Percentiles rank a stretch among this genome's conserved stretches.
phyloP scores from a whole-genome alignment of 73 alveolate species.

The Tetrahymena malaccensis region DNA sequence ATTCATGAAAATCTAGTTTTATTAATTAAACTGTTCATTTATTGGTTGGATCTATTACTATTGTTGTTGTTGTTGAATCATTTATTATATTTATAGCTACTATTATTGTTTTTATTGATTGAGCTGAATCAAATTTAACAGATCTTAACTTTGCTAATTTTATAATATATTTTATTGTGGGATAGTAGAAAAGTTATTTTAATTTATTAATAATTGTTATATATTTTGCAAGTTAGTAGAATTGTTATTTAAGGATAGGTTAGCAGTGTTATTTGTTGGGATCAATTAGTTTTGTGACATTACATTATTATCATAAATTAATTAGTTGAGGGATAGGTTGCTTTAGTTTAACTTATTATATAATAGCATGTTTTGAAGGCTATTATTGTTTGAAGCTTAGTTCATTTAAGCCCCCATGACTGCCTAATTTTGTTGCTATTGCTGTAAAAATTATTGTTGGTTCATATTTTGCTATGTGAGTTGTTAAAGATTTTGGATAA shows the following conservation, averaged over 20 bases:
- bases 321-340: background rate
- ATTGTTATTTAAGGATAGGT: too few relatives aligned
- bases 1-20: background rate
- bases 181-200: background rate
- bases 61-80: background rate
- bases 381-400: background rate
- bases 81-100: background rate
- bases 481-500: background rate
- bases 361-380: background rate
- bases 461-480: background rate
- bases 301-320: background rate
- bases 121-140: background rate
- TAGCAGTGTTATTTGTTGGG: background rate
- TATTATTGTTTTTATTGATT: background rate
- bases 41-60: background rate
- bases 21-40: background rate
- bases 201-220: background rate
- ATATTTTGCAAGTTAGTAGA: background rate
- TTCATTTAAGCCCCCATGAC: background rate
- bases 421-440: background rate
- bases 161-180: background rate
- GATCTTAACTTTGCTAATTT: background rate
- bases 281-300: background rate
- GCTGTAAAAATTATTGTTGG: background rate
- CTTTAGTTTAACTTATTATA: background rate